Evolutionary conservation across 495 filamentous ascomycete species (phyloP).

Genomic region (Parmelia sp.): DNA sequence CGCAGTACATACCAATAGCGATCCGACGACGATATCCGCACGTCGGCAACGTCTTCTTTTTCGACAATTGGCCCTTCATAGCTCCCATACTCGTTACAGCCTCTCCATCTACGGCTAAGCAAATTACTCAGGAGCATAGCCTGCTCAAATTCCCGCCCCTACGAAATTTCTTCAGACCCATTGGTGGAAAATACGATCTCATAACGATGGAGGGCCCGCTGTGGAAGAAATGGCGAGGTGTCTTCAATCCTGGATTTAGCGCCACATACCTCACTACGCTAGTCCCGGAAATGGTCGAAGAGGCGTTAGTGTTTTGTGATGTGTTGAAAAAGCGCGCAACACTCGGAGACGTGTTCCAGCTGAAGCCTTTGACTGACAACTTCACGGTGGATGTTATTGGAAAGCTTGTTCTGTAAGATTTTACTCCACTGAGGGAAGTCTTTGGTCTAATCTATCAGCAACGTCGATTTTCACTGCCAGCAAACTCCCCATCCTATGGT

Average conservation of each 20-base stretch:
- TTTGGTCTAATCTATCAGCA: too few species aligned
- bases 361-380: conserved; percentile 11
- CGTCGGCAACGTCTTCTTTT: conserved; percentile 28
- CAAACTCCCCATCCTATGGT: too few species aligned
- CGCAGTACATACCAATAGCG: conserved; percentile 18
- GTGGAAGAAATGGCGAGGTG: conserved; percentile 34
- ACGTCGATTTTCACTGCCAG: too few species aligned
- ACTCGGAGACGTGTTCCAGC: conserved; percentile 21
- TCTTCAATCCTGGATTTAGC: conserved; percentile 39
- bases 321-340: conserved; percentile 26
- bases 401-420: conserved; percentile 28
- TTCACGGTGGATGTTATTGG: conserved; percentile 29
- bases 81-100: conserved; percentile 23
- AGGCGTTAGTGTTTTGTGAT: conserved; percentile 31
- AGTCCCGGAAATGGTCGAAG: conserved; percentile 32
- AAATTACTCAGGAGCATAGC: conserved; percentile 24
- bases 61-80: conserved; percentile 35
- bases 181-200: conserved; percentile 31
- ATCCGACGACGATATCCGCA: conserved; percentile 10
- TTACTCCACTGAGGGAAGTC: too few species aligned
- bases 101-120: conserved; percentile 19
- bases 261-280: conserved; percentile 33
- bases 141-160: conserved; percentile 19
- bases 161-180: conserved; percentile 25
- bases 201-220: conserved; percentile 30